phyloP scores from a whole-genome alignment of 495 filamentous ascomycete genomes.

The Pseudevernia furfuracea region DNA sequence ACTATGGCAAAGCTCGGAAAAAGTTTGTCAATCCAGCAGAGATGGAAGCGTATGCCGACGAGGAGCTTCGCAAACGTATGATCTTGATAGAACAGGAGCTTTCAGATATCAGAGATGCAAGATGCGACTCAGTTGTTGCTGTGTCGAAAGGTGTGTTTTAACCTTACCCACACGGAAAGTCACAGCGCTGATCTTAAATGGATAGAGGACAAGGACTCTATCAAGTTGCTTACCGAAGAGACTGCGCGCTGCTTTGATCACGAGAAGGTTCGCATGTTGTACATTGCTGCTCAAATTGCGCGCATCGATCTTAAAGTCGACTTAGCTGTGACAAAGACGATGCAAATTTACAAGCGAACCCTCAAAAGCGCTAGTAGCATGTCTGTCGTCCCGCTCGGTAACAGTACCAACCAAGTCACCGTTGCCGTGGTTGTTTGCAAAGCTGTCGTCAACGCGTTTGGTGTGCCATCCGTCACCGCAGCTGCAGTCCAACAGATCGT shows the following conservation, averaged over 20 bases:
- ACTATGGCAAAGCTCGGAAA: slow-evolving; percentile 9
- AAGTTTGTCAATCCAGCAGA: neutral
- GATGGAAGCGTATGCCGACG: slow-evolving; percentile 14
- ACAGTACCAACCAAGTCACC: neutral
- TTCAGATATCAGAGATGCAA: slow-evolving; percentile 21
- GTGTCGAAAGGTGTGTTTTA: slow-evolving; percentile 25
- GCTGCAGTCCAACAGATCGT: slow-evolving; percentile 12
- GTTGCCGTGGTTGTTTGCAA: slow-evolving; percentile 11
- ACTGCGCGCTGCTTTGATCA: slow-evolving; percentile 12
- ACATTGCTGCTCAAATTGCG: slow-evolving; percentile 25
- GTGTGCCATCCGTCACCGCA: slow-evolving; percentile 6
- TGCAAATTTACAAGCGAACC: slow-evolving; percentile 23
- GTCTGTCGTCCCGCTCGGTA: neutral
- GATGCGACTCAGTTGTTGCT: slow-evolving; percentile 26
- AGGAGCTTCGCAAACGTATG: slow-evolving; percentile 21
- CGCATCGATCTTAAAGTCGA: slow-evolving; percentile 29
- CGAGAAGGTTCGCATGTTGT: slow-evolving; percentile 27
- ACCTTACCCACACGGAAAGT: slow-evolving; percentile 7
- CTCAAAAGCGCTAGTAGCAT: slow-evolving; percentile 19
- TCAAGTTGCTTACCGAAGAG: neutral
- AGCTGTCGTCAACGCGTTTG: slow-evolving; percentile 8
- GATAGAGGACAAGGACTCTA: neutral
- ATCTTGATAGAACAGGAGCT: slow-evolving; percentile 24
- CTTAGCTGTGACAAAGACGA: slow-evolving; percentile 23
- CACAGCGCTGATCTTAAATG: neutral